Base-by-base conservation (phyloP, 805 yeast species). In the Ogataea corticis region DNA sequence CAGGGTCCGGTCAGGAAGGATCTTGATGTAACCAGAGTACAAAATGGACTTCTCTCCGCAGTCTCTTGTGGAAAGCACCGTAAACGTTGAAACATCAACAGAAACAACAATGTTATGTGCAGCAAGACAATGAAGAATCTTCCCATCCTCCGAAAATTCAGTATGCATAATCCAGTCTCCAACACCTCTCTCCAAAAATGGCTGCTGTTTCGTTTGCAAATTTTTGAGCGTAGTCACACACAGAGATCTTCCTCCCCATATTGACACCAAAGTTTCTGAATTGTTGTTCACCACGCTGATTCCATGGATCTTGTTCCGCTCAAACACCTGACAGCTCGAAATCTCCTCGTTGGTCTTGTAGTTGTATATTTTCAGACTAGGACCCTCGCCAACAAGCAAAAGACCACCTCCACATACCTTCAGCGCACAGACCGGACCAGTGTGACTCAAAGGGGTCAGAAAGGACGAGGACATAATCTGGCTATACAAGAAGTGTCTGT, bases 291-390 rank as follows among this genome's bases (percentile, higher is more conserved):
- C 43, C 2, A 79, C 61, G 2, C 73, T 63, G 27, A 92, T 79
- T n/a, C 88, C 86, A 61, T 92, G 97, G 30, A 92, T 82, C 59
- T 89, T 91, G 65, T 88, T 87, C 43, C 81, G 71, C n/a, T 65
- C 62, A 61, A 92, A 86, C 1, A 87, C 63, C 42, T 72, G 71
- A 32, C 68, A 65, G 16, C 67, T 59, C 44, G 59, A 63, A 2
- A 79, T 21, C 16, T 77, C 40, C 36, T 38, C 42, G 13, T 55
- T 50, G 0, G 68, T 58, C 13, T 53, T 58, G 58, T 78, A 70
- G 49, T 77, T 69, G 61, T 78, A 84, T 1, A 81, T 65, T 52
- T 78, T 76, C 43, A 90, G 59, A 11, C 62, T 62, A 2, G 94
- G 85, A 0, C 97, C 97, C 51, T 81, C 78, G 0, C 92, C 96